Conservation (phyloP, 257 asterid species). For the Ilex asprella region DNA sequence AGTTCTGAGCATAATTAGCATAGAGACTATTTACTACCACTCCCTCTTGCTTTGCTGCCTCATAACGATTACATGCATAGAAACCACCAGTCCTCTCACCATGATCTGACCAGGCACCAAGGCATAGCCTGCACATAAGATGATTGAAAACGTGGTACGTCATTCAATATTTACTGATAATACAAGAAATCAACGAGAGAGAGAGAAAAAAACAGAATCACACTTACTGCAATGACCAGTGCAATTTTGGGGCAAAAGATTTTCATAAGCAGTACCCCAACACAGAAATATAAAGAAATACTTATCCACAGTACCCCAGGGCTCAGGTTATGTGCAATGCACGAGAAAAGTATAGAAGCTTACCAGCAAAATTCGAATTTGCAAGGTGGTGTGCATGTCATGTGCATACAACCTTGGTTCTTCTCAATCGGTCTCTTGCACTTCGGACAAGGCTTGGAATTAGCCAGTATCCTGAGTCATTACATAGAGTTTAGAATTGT, state of each 20-base stretch:
- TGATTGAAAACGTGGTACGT: background rate
- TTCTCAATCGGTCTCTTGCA: constrained; percentile 99
- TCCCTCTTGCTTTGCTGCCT: constrained; percentile 98
- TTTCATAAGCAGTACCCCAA: too few species aligned
- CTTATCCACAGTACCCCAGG: too few species aligned
- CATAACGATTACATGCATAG: constrained; percentile 97
- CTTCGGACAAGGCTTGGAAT: constrained; percentile 99
- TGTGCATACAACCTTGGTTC: constrained; percentile 99
- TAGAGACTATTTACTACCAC: constrained; percentile 35
- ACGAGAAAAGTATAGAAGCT: constrained; percentile 6
- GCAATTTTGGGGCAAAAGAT: too few species aligned
- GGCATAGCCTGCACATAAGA: constrained; percentile 63
- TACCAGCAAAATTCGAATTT: constrained; percentile 99
- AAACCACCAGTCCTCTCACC: constrained; percentile 99
- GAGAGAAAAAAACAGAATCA: too few species aligned
- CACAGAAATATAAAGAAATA: too few species aligned
- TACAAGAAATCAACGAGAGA: too few species aligned
- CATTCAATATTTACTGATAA: background rate
- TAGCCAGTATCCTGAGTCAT: constrained; percentile 81
- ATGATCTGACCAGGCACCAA: constrained; percentile 96
- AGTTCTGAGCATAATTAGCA: too few species aligned
- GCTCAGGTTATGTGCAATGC: background rate
- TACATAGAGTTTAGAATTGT: constrained; percentile 14
- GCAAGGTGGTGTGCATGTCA: constrained; percentile 99
- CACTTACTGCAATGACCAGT: too few species aligned